These are phyloP conservation scores for Fagopyrum tataricum DNA, from an alignment of 148 eudicot genomes.

Conservation along the genomic window DNA sequence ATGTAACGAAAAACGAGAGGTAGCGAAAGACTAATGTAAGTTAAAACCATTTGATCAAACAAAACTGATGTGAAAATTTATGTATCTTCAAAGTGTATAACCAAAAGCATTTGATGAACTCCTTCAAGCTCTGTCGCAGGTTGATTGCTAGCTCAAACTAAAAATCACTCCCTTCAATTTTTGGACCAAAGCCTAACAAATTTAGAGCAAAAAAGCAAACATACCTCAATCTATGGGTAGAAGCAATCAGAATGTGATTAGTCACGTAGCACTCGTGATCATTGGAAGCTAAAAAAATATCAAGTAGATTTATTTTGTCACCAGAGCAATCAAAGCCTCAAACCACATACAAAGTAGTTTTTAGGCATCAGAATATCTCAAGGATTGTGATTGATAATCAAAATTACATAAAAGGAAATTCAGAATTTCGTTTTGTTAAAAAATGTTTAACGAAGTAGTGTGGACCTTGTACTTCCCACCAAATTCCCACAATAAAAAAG, in stretches of 20 bases:
- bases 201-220: not conserved
- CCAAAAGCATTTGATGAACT: not conserved
- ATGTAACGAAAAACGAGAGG: too few species aligned
- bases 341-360: not conserved
- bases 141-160: not conserved
- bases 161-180: not conserved
- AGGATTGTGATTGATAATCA: not conserved
- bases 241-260: not conserved
- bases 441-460: too few species aligned
- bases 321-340: not conserved
- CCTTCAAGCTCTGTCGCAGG: not conserved
- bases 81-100: not conserved
- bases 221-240: constrained; percentile 3
- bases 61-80: not conserved
- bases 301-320: not conserved
- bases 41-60: not conserved
- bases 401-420: not conserved
- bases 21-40: not conserved
- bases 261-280: not conserved
- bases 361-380: not conserved
- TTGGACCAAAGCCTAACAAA: not conserved
- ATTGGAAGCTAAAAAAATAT: not conserved
- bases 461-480: too few species aligned
- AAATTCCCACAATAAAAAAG: too few species aligned
- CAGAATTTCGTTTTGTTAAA: too few species aligned